phyloP scores from a whole-genome alignment of 768 basidiomycete species.

The Cystobasidium onofrii region DNA sequence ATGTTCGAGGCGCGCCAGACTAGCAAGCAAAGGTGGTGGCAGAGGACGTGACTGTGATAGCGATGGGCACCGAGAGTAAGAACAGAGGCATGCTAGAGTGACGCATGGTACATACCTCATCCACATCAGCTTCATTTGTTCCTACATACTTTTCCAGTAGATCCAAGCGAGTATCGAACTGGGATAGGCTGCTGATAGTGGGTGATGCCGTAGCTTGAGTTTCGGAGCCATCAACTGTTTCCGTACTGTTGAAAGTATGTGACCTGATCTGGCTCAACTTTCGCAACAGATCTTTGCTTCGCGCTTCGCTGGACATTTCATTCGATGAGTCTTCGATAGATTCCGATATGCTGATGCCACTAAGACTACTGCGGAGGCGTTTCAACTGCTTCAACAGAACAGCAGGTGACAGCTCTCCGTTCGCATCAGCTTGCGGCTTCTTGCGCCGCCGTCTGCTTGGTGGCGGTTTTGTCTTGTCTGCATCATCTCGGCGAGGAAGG shows the following conservation, averaged over 20 bases:
- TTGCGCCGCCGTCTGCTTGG: conserved; percentile 2
- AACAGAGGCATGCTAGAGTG: neutral
- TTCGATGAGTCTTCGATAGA: conserved; percentile 23
- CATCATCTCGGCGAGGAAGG: conserved; percentile 16
- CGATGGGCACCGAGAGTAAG: too few relatives aligned
- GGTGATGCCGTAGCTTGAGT: neutral
- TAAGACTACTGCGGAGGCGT: conserved; percentile 35
- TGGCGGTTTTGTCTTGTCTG: conserved; percentile 25
- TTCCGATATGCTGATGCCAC: conserved; percentile 22
- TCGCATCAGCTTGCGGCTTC: conserved; percentile 6
- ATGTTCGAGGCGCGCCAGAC: conserved; percentile 69
- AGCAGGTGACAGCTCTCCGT: conserved; percentile 35
- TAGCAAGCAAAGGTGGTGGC: conserved; percentile 50
- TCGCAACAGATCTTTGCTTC: neutral
- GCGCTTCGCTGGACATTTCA: conserved; percentile 29
- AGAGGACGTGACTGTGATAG: neutral
- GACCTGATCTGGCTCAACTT: neutral
- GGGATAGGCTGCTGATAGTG: neutral
- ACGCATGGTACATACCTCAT: conserved; percentile 56
- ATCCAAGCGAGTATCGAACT: conserved; percentile 74
- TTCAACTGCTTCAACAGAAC: conserved; percentile 40
- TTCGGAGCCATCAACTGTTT: neutral
- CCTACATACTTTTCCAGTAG: conserved; percentile 76
- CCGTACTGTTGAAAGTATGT: neutral
- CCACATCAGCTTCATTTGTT: conserved; percentile 64